These are phyloP conservation scores for Apiotrichum laibachii DNA, from an alignment of 1,284 basidiomycete genomes.

Conservation along the genomic window DNA sequence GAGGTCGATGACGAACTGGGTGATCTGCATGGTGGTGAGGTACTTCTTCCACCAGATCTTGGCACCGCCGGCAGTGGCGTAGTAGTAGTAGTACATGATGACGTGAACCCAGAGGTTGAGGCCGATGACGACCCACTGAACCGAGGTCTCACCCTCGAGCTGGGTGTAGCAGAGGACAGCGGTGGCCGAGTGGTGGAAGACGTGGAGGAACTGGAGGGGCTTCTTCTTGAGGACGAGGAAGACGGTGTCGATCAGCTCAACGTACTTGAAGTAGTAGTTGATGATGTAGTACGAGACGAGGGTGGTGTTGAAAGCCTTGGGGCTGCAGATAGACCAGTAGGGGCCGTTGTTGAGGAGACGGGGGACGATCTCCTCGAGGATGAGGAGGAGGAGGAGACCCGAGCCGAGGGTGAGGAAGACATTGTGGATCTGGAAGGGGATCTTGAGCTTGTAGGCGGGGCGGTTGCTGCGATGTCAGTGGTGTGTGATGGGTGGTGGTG, in stretches of 20 bases:
- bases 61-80: conserved; percentile 89
- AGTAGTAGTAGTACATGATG: conserved; percentile 99
- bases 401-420: conserved; percentile 80
- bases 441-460: conserved; percentile 72
- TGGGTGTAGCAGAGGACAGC: conserved; percentile 92
- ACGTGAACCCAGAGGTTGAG: conserved; percentile 95
- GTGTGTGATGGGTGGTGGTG: too few relatives aligned
- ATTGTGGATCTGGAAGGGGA: conserved; percentile 90
- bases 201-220: conserved; percentile 92
- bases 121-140: conserved; percentile 93
- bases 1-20: conserved; percentile 88
- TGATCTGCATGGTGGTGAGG: conserved; percentile 92
- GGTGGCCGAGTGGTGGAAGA: conserved; percentile 99
- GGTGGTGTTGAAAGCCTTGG: conserved; percentile 79
- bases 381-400: conserved; percentile 72
- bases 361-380: conserved; percentile 85
- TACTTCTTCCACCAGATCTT: conserved; percentile 99
- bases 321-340: conserved; percentile 76
- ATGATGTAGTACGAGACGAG: conserved; percentile 94
- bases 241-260: conserved; percentile 91
- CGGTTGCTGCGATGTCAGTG: conserved; percentile 52
- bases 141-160: conserved; percentile 85
- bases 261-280: conserved; percentile 96
- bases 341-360: conserved; percentile 67
- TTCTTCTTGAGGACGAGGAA: conserved; percentile 99